Evolutionary conservation across 495 filamentous ascomycete species (phyloP).

Genomic region (Penicillium psychrofluorescens): DNA sequence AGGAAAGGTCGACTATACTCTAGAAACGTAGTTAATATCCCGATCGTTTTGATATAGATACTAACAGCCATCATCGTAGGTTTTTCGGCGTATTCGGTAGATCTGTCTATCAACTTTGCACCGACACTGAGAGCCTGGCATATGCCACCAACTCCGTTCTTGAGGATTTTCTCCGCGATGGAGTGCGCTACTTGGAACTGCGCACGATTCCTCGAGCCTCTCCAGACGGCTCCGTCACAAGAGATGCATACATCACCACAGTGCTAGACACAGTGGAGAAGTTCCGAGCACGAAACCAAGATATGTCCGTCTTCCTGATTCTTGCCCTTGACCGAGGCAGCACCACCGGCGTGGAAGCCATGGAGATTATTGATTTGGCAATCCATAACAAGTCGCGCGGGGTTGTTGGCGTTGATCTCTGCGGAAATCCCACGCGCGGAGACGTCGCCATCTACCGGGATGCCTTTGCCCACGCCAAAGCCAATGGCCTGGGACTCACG

Average conservation of each 20-base stretch:
- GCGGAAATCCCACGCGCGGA: conserved; percentile 64
- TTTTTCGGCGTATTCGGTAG: conserved; percentile 76
- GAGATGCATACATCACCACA: conserved; percentile 55
- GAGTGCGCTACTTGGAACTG: conserved; percentile 73
- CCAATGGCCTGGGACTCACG: conserved; percentile 52
- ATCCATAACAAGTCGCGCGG: conserved; percentile 43
- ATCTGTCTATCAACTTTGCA: conserved; percentile 70
- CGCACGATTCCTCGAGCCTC: conserved; percentile 70
- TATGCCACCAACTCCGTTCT: conserved; percentile 64
- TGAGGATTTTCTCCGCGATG: conserved; percentile 61
- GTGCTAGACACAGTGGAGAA: conserved; percentile 52
- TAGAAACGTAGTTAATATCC: conserved; percentile 51
- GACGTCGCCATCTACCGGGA: conserved; percentile 49
- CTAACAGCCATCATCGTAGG: conserved; percentile 15
- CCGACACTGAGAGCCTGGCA: conserved; percentile 46
- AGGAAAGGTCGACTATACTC: conserved; percentile 61
- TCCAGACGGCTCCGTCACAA: conserved; percentile 44
- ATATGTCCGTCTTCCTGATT: conserved; percentile 57
- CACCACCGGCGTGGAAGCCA: conserved; percentile 48
- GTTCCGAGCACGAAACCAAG: conserved; percentile 23
- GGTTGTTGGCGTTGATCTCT: conserved; percentile 74
- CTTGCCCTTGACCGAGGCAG: conserved; percentile 65
- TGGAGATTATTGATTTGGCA: conserved; percentile 56
- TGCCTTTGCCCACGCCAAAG: conserved; percentile 49
- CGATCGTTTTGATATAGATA: background rate